phyloP scores from a whole-genome alignment of 768 basidiomycete genomes.

The Suillus lakei region DNA sequence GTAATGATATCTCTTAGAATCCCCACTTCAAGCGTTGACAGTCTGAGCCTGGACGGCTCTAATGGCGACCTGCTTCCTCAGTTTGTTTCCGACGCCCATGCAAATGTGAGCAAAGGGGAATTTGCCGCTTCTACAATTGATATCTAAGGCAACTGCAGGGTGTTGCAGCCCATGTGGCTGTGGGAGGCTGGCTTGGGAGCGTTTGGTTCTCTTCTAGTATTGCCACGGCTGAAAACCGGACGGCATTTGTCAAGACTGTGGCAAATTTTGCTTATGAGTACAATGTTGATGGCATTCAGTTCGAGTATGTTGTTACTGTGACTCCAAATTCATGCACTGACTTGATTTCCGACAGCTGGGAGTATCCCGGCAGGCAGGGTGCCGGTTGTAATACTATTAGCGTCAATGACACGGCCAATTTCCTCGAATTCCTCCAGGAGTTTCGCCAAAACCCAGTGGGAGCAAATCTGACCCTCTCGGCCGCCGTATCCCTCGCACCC shows the following conservation, averaged over 20 bases:
- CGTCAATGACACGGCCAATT: conserved; percentile 72
- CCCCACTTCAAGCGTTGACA: conserved; percentile 7
- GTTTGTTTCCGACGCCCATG: conserved; percentile 10
- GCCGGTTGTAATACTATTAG: conserved; percentile 69
- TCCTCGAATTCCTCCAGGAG: conserved; percentile 72
- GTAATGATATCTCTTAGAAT: not conserved
- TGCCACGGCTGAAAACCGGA: conserved; percentile 52
- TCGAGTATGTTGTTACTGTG: conserved; percentile 48
- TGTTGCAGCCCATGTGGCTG: conserved; percentile 55
- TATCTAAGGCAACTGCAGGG: conserved; percentile 33
- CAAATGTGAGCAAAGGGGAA: conserved; percentile 2
- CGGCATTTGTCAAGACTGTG: conserved; percentile 57
- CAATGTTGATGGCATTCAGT: conserved; percentile 60
- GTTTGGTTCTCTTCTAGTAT: conserved; percentile 58
- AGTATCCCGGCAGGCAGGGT: conserved; percentile 74
- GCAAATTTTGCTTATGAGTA: conserved; percentile 50
- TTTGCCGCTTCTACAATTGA: not conserved
- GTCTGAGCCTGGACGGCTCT: conserved; percentile 3
- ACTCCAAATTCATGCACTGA: conserved; percentile 18
- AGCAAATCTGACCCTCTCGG: conserved; percentile 66
- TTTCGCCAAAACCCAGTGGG: conserved; percentile 61
- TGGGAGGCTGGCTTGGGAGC: conserved; percentile 67
- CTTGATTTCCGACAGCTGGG: conserved; percentile 65
- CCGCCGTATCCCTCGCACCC: conserved; percentile 66
- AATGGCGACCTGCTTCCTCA: conserved; percentile 7